Evolutionary conservation across 225 moss, liverwort and hornwort genomes (phyloP).

Genomic region (Antitrichia curtipendula): DNA sequence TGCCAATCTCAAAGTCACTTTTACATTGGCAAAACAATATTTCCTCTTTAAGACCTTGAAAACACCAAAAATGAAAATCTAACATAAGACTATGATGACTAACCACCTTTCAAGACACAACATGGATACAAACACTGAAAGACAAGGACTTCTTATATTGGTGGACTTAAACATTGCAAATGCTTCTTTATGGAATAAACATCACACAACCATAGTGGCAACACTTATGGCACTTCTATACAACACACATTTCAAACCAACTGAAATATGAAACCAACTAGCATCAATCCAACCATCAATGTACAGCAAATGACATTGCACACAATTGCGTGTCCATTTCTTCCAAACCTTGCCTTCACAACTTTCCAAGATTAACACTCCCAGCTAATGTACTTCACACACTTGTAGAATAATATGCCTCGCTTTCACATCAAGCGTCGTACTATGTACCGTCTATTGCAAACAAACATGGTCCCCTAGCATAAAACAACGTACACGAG

Average conservation of each 20-base stretch:
- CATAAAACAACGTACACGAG: no score
- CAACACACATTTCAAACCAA: not conserved
- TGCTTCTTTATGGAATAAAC: accelerated
- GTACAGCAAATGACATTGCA: not conserved
- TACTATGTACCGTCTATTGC: no score
- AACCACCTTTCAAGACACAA: no score
- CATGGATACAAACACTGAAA: no score
- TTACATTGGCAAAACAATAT: not conserved
- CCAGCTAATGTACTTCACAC: accelerated
- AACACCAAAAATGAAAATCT: not conserved
- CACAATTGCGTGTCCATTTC: no score
- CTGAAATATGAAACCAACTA: not conserved
- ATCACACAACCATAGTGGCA: not conserved
- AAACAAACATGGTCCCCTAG: no score
- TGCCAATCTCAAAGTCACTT: accelerated
- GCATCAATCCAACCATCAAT: not conserved
- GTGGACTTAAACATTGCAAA: not conserved
- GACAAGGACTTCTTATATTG: accelerated
- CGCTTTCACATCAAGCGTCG: no score
- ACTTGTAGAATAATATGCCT: no score
- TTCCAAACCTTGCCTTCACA: no score
- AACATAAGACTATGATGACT: not conserved
- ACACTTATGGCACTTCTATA: accelerated
- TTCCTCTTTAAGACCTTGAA: accelerated
- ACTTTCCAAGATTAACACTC: no score